These are phyloP conservation scores for Lipomyces oligophaga DNA, from an alignment of 805 yeast genomes.

Conservation along the genomic window DNA sequence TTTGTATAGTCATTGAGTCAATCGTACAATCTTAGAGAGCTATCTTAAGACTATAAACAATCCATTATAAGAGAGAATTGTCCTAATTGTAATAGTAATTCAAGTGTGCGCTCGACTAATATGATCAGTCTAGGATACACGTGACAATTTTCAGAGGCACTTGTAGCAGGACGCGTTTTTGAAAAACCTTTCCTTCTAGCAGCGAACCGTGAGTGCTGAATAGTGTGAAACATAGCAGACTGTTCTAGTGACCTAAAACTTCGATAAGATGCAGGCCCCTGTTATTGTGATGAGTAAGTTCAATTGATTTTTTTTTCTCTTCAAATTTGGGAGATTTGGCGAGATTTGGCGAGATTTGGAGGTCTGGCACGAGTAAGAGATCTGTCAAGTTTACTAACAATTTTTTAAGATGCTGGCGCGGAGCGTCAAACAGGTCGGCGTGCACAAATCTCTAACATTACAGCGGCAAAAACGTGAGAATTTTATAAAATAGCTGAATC, in stretches of 20 bases:
- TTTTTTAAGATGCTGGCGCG: constrained; percentile 41
- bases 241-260: no score
- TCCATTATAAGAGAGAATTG: not conserved
- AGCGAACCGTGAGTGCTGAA: not conserved
- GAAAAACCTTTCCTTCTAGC: no score
- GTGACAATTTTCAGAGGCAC: no score
- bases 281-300: constrained; percentile 65
- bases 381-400: not conserved
- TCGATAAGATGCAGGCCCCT: constrained; percentile 76
- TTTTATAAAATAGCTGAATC: not conserved
- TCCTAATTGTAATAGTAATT: no score
- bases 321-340: not conserved
- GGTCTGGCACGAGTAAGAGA: no score
- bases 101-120: no score
- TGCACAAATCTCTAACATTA: constrained; percentile 94
- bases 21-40: no score
- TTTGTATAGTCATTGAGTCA: constrained; percentile 23
- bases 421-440: constrained; percentile 95
- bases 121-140: no score
- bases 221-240: not conserved
- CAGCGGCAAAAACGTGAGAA: constrained; percentile 89
- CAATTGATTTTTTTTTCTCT: not conserved
- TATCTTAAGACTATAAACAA: no score
- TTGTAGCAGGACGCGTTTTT: no score
- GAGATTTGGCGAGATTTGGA: not conserved